A percentile compares a stretch with the other conserved stretches of the same genome.
These are phyloP conservation scores for Parasarocladium wereldwijsianum DNA, from an alignment of 2,329 filamentous ascomycete species.

Conservation along the genomic window DNA sequence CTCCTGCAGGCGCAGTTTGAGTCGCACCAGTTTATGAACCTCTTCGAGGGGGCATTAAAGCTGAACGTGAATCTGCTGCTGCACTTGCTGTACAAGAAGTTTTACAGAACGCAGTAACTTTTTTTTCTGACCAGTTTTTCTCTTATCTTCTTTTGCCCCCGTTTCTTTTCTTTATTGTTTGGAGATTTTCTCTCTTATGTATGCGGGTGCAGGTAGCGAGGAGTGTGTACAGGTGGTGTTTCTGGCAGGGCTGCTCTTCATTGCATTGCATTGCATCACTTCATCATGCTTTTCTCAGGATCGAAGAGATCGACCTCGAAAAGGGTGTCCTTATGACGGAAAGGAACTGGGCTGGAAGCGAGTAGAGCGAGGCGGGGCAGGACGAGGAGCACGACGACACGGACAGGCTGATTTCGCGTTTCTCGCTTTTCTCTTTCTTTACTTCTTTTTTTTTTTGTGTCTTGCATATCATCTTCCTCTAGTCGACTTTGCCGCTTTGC, in stretches of 20 bases:
- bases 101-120: slow-evolving; percentile 59
- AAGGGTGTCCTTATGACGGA: no score
- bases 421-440: no score
- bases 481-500: no score
- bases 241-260: no score
- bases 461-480: no score
- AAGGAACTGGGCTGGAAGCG: no score
- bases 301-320: slow-evolving; percentile 19
- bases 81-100: slow-evolving; percentile 98
- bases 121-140: slow-evolving; percentile 1
- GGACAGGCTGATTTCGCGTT: no score
- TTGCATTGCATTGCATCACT: no score
- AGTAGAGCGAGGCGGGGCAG: no score
- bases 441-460: no score
- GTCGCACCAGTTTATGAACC: slow-evolving; percentile 86
- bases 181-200: neutral
- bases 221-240: no score
- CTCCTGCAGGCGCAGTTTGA: slow-evolving; percentile 94
- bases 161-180: neutral
- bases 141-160: neutral
- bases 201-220: neutral
- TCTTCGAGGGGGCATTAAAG: slow-evolving; percentile 74
- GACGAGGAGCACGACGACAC: no score
- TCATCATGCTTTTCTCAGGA: slow-evolving; percentile 11
- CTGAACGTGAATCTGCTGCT: slow-evolving; percentile 94